phyloP scores from a whole-genome alignment of 2,329 filamentous ascomycete species.

The Epichloe baconii region DNA sequence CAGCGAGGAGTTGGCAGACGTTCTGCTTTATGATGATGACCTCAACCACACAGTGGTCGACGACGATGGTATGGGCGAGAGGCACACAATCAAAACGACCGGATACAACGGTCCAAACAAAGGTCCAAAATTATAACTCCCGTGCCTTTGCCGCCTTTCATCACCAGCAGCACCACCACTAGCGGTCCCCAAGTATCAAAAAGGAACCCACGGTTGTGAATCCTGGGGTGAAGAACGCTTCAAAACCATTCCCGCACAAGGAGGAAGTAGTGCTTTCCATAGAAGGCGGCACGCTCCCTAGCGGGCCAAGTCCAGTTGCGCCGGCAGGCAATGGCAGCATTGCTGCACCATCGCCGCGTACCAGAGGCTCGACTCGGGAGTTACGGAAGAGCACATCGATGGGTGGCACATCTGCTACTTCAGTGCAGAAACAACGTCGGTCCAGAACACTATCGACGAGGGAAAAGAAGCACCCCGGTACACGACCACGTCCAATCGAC shows the following conservation, averaged over 20 bases:
- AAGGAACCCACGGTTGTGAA: background rate
- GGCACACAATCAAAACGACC: too few relatives aligned
- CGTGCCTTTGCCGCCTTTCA: constrained; percentile 3
- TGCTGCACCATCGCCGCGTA: background rate
- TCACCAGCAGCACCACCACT: background rate
- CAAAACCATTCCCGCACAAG: background rate
- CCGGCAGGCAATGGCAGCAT: background rate
- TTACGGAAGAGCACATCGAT: background rate
- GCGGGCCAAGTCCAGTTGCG: background rate
- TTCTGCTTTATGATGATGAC: background rate
- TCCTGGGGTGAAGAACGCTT: background rate
- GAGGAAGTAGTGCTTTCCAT: background rate
- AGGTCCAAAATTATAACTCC: background rate
- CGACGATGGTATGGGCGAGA: background rate
- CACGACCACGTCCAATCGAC: background rate
- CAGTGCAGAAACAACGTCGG: background rate
- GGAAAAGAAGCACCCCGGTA: background rate
- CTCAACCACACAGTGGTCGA: constrained; percentile 1
- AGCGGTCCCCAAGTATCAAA: background rate
- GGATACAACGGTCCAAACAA: background rate
- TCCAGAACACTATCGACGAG: background rate
- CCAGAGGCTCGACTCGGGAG: background rate
- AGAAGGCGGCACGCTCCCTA: background rate
- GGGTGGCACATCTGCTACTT: background rate
- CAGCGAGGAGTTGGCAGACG: background rate